Conservation (phyloP, 345 rosid genomes). For the Iberis pinnata region DNA sequence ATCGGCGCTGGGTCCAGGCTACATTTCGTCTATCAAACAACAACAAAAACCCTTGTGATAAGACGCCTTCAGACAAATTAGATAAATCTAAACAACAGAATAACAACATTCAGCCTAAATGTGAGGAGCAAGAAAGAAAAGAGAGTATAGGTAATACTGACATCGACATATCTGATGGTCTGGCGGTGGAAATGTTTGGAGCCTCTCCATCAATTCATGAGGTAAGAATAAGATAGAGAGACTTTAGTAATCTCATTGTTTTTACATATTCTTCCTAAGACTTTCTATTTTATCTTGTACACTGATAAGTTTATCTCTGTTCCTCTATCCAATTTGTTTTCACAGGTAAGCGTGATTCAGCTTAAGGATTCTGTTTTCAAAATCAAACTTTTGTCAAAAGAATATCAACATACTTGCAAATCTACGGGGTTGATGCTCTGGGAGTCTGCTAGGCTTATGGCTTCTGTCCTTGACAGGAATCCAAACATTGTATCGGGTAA, state of each 20-base stretch:
- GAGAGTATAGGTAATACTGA: constrained; percentile 33
- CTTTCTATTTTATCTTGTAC: not conserved
- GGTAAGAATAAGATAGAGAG: no score
- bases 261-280: not conserved
- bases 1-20: constrained; percentile 94
- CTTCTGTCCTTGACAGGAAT: constrained; percentile 64
- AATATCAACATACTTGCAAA: constrained; percentile 81
- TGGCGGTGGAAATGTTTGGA: constrained; percentile 76
- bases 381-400: constrained; percentile 60
- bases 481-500: constrained; percentile 60
- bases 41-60: constrained; percentile 12
- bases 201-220: constrained; percentile 46
- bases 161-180: constrained; percentile 72
- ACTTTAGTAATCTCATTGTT: constrained; percentile 9
- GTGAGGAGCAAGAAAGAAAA: constrained; percentile 20
- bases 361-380: constrained; percentile 37
- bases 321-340: constrained; percentile 5
- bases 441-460: constrained; percentile 88
- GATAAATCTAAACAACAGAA: constrained; percentile 28
- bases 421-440: constrained; percentile 92
- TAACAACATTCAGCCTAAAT: constrained; percentile 15
- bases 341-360: constrained; percentile 46
- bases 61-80: constrained; percentile 26
- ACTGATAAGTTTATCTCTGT: not conserved
- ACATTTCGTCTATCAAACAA: constrained; percentile 45